A percentile compares a stretch with the other conserved stretches of the same genome.
Conservation (phyloP, 1,284 basidiomycete species). For the Uromyces viciae-fabae region DNA sequence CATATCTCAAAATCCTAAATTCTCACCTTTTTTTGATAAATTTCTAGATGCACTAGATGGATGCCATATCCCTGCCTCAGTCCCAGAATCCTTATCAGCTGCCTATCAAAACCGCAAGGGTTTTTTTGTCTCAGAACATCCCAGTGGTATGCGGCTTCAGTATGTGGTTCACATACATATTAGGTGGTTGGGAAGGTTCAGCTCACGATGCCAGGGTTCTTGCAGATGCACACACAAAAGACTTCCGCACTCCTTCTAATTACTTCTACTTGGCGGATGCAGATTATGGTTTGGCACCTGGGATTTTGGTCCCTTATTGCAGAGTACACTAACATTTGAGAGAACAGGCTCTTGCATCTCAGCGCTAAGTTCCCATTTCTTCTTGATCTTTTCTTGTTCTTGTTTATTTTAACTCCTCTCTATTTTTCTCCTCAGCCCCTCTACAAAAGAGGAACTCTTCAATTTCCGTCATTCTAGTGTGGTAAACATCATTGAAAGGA, state of each 20-base stretch:
- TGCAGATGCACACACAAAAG: slow-evolving; percentile 48
- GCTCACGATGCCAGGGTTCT: slow-evolving; percentile 55
- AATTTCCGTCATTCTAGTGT: not conserved
- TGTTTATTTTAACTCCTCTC: not conserved
- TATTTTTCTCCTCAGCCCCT: too few species aligned
- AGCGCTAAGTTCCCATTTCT: not conserved
- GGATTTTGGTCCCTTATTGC: slow-evolving; percentile 51
- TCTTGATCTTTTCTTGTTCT: not conserved
- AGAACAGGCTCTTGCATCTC: slow-evolving; percentile 44
- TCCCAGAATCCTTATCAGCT: slow-evolving; percentile 49
- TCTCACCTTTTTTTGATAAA: slow-evolving; percentile 55
- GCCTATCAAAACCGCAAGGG: slow-evolving; percentile 55
- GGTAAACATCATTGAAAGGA: not conserved
- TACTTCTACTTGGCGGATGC: slow-evolving; percentile 58
- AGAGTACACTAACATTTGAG: slow-evolving; percentile 48
- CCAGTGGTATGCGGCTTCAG: slow-evolving; percentile 53
- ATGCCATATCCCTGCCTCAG: slow-evolving; percentile 54
- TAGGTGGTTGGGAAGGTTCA: slow-evolving; percentile 56
- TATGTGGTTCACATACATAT: slow-evolving; percentile 54
- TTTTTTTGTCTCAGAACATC: slow-evolving; percentile 55
- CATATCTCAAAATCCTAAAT: not conserved
- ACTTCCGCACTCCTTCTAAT: slow-evolving; percentile 53
- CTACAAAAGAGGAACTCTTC: not conserved
- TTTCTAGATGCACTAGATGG: slow-evolving; percentile 58
- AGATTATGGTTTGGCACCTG: slow-evolving; percentile 54